A percentile compares a stretch with the other conserved stretches of the same genome.
phyloP scores from a whole-genome alignment of 2,329 filamentous ascomycete species.

The Fusarium metavorans region DNA sequence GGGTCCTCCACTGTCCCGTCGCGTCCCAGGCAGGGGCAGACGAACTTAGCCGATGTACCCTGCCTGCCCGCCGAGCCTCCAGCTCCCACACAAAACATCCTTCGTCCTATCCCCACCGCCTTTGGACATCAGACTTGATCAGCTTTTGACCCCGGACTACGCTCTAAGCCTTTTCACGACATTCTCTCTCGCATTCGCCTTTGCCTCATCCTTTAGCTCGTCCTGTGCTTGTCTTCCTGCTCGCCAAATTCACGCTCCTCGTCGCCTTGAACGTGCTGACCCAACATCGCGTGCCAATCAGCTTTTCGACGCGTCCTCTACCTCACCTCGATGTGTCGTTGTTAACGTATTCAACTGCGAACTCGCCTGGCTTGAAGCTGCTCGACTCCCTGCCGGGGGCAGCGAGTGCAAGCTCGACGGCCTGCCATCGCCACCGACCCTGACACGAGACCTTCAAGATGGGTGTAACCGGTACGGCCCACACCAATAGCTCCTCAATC shows the following conservation, averaged over 20 bases:
- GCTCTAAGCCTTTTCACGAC: conserved; percentile 10
- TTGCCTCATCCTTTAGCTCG: conserved; percentile 1
- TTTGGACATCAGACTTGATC: conserved; percentile 22
- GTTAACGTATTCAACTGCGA: conserved; percentile 28
- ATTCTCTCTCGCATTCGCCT: conserved; percentile 9
- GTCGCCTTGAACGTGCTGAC: neutral
- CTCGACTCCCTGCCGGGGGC: conserved; percentile 32
- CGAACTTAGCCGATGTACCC: conserved; percentile 8
- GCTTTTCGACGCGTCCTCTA: conserved; percentile 36
- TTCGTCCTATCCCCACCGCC: conserved; percentile 27
- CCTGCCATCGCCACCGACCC: conserved; percentile 18
- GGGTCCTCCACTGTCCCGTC: neutral
- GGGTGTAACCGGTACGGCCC: conserved; percentile 52
- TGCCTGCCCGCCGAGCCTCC: neutral
- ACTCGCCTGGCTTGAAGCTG: conserved; percentile 29
- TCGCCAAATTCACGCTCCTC: conserved; percentile 8
- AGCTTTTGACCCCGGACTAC: conserved; percentile 17
- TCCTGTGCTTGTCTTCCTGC: neutral
- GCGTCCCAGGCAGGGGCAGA: conserved; percentile 18
- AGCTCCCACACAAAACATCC: conserved; percentile 23
- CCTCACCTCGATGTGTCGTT: conserved; percentile 25
- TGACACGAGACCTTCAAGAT: conserved; percentile 42
- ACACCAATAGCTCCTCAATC: neutral
- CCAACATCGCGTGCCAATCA: conserved; percentile 38
- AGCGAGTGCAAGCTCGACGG: conserved; percentile 26